Base-by-base conservation (phyloP, 2,329 filamentous ascomycete species). In the Teratosphaeria zuluensis region DNA sequence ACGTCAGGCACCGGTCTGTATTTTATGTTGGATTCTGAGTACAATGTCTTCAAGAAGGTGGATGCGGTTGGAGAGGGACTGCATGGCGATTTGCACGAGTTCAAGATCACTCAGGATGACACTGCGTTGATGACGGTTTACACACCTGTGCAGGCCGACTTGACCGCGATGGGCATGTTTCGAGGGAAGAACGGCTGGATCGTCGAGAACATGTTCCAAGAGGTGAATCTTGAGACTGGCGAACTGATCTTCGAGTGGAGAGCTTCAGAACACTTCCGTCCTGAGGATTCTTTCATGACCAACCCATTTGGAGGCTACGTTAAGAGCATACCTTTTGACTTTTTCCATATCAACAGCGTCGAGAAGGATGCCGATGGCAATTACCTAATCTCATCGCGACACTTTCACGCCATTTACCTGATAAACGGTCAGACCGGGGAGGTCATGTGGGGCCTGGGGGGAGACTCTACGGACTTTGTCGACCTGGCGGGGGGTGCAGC, bases 311-410 rank as follows among this genome's bases (percentile, higher is more conserved):
- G 56, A 12, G 56, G 52, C 24, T 58, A 58, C 38, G 28, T 33
- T 51, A 32, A 55, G 21, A 33, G 30, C 42, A 42, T 32, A 19
- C 28, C 77, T 0, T 81, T 74, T 68, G 80, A 82, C 62, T 81
- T 74, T 68, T 80, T 80, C 66, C 80, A 82, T 66, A 77, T 84
- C 69, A 82, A 83, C 69, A 79, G 79, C 48, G 70, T 84, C 31
- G 77, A 81, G 63, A 81, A 82, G 64, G 76, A 77, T 56, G 63
- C 68, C 0, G 63, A 74, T 0, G 79, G 79, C 2, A 78, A 83
- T 63, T 84, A 80, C 58, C 67, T 84, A 9, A 72, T 84, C 42
- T 84, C 81, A 0, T 74, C 77, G 0, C 77, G 80, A 1, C 75
- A 81, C 63, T 73, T 76, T 53, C 75, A 76, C 63, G 73, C 76